Percentiles rank a stretch among this genome's conserved stretches.
These are phyloP conservation scores for Plenodomus biglobosus DNA, from an alignment of 2,329 filamentous ascomycete species.

Conservation along the genomic window DNA sequence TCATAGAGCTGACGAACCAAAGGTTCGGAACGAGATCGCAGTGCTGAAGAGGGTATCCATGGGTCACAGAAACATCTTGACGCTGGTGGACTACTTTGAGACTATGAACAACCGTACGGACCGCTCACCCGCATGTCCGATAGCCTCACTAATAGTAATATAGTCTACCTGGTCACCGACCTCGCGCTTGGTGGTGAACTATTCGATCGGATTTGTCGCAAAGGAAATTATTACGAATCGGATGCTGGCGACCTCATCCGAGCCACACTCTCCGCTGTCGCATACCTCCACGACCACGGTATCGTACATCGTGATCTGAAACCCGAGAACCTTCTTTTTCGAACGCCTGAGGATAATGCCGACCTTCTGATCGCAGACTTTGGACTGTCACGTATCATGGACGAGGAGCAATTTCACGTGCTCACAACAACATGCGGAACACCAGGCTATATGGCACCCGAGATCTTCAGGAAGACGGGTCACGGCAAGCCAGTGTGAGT, in stretches of 20 bases:
- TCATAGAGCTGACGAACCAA: conserved; percentile 10
- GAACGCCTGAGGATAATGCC: conserved; percentile 95
- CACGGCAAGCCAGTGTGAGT: conserved; percentile 90
- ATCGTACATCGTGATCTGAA: conserved; percentile 98
- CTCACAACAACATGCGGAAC: conserved; percentile 97
- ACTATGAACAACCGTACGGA: conserved; percentile 90
- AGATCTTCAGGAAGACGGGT: conserved; percentile 98
- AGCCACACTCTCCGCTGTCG: conserved; percentile 92
- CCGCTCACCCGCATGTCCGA: neutral
- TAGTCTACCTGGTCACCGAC: conserved; percentile 94
- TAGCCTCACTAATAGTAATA: conserved; percentile 9
- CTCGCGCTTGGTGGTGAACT: conserved; percentile 94
- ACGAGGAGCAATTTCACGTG: conserved; percentile 97
- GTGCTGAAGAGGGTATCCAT: conserved; percentile 98
- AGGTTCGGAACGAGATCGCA: conserved; percentile 97
- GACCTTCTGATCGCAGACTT: conserved; percentile 97
- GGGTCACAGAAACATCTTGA: conserved; percentile 97
- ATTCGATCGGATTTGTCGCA: conserved; percentile 97
- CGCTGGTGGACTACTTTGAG: conserved; percentile 98
- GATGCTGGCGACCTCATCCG: conserved; percentile 95
- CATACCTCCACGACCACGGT: conserved; percentile 96
- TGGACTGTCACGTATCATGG: conserved; percentile 94
- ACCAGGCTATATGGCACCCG: conserved; percentile 97
- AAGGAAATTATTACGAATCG: conserved; percentile 97
- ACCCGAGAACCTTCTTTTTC: conserved; percentile 94